A percentile compares a stretch with the other conserved stretches of the same genome.
Conservation (phyloP, 352 stramenopile genomes). For the Achlya hypogyna region DNA sequence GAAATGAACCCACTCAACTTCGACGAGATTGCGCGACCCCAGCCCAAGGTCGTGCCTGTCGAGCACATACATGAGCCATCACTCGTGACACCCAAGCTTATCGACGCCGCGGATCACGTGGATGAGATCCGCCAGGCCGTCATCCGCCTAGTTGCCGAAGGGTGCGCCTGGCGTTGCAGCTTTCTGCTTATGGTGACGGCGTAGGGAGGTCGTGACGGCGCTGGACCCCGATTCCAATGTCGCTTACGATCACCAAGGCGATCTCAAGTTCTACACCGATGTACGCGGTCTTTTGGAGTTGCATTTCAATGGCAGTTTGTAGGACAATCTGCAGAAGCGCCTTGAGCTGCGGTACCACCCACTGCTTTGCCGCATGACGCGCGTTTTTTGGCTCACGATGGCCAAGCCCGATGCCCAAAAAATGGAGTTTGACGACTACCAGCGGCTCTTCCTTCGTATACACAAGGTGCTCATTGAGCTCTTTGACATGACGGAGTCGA, state of each 20-base stretch:
- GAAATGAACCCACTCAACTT: slow-evolving; percentile 8
- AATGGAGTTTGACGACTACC: slow-evolving; percentile 46
- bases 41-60: neutral
- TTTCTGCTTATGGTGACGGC: neutral
- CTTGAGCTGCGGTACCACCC: slow-evolving; percentile 43
- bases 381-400: slow-evolving; percentile 56
- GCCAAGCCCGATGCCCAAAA: slow-evolving; percentile 24
- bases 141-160: slow-evolving; percentile 18
- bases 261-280: slow-evolving; percentile 66
- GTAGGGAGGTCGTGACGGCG: slow-evolving; percentile 53
- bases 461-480: slow-evolving; percentile 69
- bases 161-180: slow-evolving; percentile 31
- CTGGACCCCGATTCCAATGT: slow-evolving; percentile 29
- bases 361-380: slow-evolving; percentile 59
- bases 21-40: neutral
- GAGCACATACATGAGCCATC: neutral
- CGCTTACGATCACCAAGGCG: slow-evolving; percentile 54
- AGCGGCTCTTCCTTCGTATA: slow-evolving; percentile 60
- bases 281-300: slow-evolving; percentile 22
- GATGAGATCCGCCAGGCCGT: slow-evolving; percentile 18
- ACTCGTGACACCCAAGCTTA: slow-evolving; percentile 31
- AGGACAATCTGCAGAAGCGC: slow-evolving; percentile 65
- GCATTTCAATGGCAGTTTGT: neutral
- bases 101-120: slow-evolving; percentile 29
- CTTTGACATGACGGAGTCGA: slow-evolving; percentile 55